Conservation (phyloP, 441 rosid species). For the Populus hybrid region DNA sequence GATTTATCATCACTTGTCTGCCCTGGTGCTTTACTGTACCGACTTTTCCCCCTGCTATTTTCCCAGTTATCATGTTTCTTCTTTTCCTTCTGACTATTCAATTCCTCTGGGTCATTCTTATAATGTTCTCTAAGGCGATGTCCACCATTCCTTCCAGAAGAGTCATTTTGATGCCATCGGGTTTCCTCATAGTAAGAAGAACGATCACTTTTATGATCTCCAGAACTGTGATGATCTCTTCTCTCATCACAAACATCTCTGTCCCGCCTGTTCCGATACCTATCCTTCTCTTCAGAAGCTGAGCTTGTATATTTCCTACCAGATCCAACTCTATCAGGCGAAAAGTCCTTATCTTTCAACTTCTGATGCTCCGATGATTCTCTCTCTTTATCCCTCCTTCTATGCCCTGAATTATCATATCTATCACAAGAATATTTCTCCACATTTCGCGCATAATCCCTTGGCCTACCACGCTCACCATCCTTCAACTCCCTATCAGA, state of each 20-base stretch:
- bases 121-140: slow-evolving; percentile 33
- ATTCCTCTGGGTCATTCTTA: slow-evolving; percentile 32
- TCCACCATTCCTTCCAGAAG: slow-evolving; percentile 37
- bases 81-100: slow-evolving; percentile 34
- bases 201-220: slow-evolving; percentile 40
- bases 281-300: slow-evolving; percentile 43
- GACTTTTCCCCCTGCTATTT: slow-evolving; percentile 38
- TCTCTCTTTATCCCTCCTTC: slow-evolving; percentile 51
- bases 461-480: slow-evolving; percentile 51
- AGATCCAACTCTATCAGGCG: slow-evolving; percentile 45
- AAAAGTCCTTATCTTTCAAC: slow-evolving; percentile 40
- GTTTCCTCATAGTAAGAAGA: slow-evolving; percentile 35
- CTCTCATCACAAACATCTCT: slow-evolving; percentile 52
- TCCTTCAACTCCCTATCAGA: slow-evolving; percentile 44
- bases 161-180: slow-evolving; percentile 32
- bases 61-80: slow-evolving; percentile 37
- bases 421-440: slow-evolving; percentile 52
- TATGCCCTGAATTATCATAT: slow-evolving; percentile 44
- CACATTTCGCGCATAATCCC: slow-evolving; percentile 36
- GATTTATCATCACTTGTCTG: slow-evolving; percentile 39
- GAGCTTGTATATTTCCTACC: slow-evolving; percentile 45
- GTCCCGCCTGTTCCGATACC: slow-evolving; percentile 38
- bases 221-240: slow-evolving; percentile 45
- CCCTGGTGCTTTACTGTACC: slow-evolving; percentile 32
- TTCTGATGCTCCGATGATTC: no score